These are phyloP conservation scores for Grifola frondosa DNA, from an alignment of 1,284 basidiomycete genomes.

Conservation along the genomic window DNA sequence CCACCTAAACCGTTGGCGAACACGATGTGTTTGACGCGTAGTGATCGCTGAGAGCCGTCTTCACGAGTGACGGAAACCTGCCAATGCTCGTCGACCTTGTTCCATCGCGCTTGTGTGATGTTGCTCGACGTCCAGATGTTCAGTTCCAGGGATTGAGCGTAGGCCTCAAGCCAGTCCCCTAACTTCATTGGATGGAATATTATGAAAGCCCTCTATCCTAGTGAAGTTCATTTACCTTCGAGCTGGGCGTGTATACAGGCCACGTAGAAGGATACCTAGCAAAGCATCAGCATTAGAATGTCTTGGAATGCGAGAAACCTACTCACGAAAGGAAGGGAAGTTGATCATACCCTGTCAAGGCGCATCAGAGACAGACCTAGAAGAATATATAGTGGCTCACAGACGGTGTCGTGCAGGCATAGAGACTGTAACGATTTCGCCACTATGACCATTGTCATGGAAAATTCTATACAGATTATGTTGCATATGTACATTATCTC, in stretches of 20 bases:
- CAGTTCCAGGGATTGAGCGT: conserved; percentile 57
- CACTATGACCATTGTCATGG: too few species aligned
- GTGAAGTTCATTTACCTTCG: conserved; percentile 3
- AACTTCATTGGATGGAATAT: conserved; percentile 56
- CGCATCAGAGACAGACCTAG: background rate
- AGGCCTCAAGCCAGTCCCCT: conserved; percentile 62
- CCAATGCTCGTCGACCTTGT: conserved; percentile 34
- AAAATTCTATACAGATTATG: too few species aligned
- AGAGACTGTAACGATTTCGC: conserved; percentile 53
- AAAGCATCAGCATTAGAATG: too few species aligned
- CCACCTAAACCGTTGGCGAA: conserved; percentile 39
- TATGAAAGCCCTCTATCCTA: conserved; percentile 17
- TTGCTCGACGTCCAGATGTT: conserved; percentile 52
- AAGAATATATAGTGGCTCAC: conserved; percentile 37
- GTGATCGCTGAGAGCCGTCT: conserved; percentile 21
- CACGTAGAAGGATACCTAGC: conserved; percentile 10
- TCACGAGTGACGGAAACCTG: conserved; percentile 29
- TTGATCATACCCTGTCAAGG: conserved; percentile 9
- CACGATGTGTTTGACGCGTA: conserved; percentile 18
- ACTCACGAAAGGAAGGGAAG: conserved; percentile 7
- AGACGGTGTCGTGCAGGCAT: conserved; percentile 58
- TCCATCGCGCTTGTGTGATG: conserved; percentile 25
- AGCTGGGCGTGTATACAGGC: conserved; percentile 10
- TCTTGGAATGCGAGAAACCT: too few species aligned
- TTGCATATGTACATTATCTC: too few species aligned